Conservation (phyloP, 73 alveolate species). For the Tetrahymena elliotti region DNA sequence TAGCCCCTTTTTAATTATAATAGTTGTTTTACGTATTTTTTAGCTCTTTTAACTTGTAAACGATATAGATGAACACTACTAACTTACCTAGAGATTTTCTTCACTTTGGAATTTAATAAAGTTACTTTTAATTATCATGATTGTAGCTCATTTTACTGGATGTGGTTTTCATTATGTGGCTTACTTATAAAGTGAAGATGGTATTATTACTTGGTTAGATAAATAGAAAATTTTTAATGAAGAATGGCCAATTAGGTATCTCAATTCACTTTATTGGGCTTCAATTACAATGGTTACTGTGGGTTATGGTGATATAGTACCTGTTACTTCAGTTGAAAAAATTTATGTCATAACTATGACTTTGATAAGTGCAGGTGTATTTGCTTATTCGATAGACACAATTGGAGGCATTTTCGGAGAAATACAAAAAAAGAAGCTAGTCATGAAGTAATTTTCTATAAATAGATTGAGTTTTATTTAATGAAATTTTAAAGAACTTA, state of each 20-base stretch:
- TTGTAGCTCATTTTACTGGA: background rate
- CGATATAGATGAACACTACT: background rate
- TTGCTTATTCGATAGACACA: constrained; percentile 27
- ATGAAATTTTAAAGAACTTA: background rate
- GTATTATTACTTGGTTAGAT: background rate
- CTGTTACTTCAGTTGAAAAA: constrained; percentile 5
- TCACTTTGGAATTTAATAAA: background rate
- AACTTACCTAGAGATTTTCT: background rate
- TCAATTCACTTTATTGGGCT: constrained; percentile 18
- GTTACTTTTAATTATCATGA: background rate
- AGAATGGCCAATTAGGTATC: constrained; percentile 6
- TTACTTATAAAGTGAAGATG: background rate
- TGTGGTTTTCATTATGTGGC: background rate
- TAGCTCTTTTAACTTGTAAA: background rate
- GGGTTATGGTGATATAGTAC: constrained; percentile 38
- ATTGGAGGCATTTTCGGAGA: constrained; percentile 12
- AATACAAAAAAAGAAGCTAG: background rate
- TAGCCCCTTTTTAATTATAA: background rate
- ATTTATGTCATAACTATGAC: constrained; percentile 4
- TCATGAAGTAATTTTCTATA: background rate
- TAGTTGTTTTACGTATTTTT: background rate
- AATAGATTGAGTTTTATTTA: background rate
- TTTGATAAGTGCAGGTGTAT: constrained; percentile 11
- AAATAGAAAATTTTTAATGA: background rate
- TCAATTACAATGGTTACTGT: constrained; percentile 23